Evolutionary conservation across 495 filamentous ascomycete genomes (phyloP), one percentile per base, ranked within the genome.

Genomic region (Cercophora scortea): DNA sequence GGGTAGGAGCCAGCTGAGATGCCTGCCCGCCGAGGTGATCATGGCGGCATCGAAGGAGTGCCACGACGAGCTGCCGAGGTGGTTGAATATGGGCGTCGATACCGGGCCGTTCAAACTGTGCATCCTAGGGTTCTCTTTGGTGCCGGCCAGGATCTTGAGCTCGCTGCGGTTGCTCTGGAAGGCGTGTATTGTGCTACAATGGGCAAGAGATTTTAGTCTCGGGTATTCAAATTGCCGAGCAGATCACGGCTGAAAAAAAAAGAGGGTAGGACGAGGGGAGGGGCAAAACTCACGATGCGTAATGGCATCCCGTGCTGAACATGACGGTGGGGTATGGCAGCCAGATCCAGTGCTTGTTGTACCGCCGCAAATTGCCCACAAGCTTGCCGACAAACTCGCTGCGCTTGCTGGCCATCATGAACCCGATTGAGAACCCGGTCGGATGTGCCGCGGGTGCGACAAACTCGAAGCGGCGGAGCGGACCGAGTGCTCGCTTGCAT

Each of bases 41-140:
- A 70, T 48, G 11, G 61, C 53, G 6, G 70, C 72, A 47, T 75
- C 72, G 32, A 63, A 70, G 8, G 64, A 69, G 49, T 75, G 72
- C 71, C 72, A 75, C 8, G 67, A 71, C 11, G 71, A 73, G 44
- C 68, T 70, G n/a, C 72, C 72, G 16, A 73, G 61, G 43, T 75
- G 72, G 42, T 68, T 61, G 51, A 73, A 74, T 3, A 75, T 51
- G 4, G 72, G 72, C 0, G 72, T 75, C 16, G 62, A 62, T 4
- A 73, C 71, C n/a, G 49, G 61, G 1, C 71, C 72, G 47, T 70
- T 75, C n/a, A 75, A 60, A 48, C 61, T 67, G 49, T 73, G 72
- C 52, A 75, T 18, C 33, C 46, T 49, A 8, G 50, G 53, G 46
- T 66, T 54, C 17, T 42, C 46, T 12, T 33, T 46, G n/a, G 60